A percentile compares a stretch with the other conserved stretches of the same genome.
Evolutionary conservation across 805 yeast species (phyloP).

Genomic region (Candida nonsorbophila): DNA sequence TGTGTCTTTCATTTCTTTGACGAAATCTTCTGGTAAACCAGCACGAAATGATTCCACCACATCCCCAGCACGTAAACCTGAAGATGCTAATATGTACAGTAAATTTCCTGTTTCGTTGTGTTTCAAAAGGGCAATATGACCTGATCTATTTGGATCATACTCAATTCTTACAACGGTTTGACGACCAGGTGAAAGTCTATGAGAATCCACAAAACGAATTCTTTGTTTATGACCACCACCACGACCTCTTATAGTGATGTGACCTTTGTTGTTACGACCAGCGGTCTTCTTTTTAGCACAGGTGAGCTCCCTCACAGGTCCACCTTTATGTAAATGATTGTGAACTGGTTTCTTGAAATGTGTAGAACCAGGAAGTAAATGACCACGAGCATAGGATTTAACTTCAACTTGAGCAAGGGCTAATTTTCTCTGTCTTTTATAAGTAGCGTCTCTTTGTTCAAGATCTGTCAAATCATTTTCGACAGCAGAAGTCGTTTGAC

Average conservation of each 20-base stretch:
- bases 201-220: slow-evolving; percentile 74
- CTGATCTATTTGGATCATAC: slow-evolving; percentile 90
- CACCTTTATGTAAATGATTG: slow-evolving; percentile 80
- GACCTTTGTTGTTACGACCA: slow-evolving; percentile 88
- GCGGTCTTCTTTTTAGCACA: slow-evolving; percentile 64
- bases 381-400: slow-evolving; percentile 68
- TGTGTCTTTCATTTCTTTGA: slow-evolving; percentile 59
- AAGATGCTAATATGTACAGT: slow-evolving; percentile 84
- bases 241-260: slow-evolving; percentile 86
- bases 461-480: slow-evolving; percentile 57
- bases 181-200: slow-evolving; percentile 60
- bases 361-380: slow-evolving; percentile 76
- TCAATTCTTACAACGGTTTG: slow-evolving; percentile 85
- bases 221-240: slow-evolving; percentile 97
- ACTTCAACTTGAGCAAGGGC: slow-evolving; percentile 65
- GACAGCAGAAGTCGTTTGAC: too few relatives aligned
- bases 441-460: slow-evolving; percentile 72
- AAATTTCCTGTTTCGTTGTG: slow-evolving; percentile 56
- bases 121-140: slow-evolving; percentile 84
- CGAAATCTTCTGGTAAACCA: slow-evolving; percentile 77
- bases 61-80: slow-evolving; percentile 92
- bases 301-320: slow-evolving; percentile 74
- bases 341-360: slow-evolving; percentile 88
- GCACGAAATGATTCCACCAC: slow-evolving; percentile 79
- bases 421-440: slow-evolving; percentile 67